Percentiles rank a stretch among this genome's conserved stretches.
These are phyloP conservation scores for Paramecium tetraurelia DNA, from an alignment of 73 alveolate species.

Conservation along the genomic window DNA sequence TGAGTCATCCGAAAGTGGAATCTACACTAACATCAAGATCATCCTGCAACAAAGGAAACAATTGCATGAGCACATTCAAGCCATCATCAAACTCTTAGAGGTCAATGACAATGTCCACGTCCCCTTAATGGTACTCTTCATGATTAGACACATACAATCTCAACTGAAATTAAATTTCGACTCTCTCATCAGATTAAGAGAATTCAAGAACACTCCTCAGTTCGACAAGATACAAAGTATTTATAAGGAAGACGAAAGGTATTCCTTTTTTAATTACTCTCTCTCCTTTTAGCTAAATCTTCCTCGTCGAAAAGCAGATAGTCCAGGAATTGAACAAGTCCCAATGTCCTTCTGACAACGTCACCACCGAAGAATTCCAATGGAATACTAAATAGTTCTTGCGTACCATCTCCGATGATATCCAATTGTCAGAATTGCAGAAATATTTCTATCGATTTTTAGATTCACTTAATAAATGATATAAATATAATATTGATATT, in stretches of 20 bases:
- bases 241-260: constrained; percentile 21
- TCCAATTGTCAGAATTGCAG: background rate
- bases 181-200: background rate
- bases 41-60: background rate
- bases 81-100: background rate
- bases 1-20: background rate
- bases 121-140: background rate
- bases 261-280: background rate
- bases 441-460: background rate
- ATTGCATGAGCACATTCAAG: background rate
- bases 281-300: background rate
- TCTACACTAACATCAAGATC: background rate
- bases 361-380: background rate
- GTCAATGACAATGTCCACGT: background rate
- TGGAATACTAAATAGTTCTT: constrained; percentile 21
- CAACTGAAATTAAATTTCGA: background rate
- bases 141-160: background rate
- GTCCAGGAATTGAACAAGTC: background rate
- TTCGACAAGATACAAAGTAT: background rate
- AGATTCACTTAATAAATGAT: background rate
- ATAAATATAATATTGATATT: background rate
- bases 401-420: background rate
- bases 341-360: background rate
- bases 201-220: background rate
- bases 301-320: background rate